Evolutionary conservation across 2,329 filamentous ascomycete genomes (phyloP).

Genomic region (Colletotrichum tropicale): DNA sequence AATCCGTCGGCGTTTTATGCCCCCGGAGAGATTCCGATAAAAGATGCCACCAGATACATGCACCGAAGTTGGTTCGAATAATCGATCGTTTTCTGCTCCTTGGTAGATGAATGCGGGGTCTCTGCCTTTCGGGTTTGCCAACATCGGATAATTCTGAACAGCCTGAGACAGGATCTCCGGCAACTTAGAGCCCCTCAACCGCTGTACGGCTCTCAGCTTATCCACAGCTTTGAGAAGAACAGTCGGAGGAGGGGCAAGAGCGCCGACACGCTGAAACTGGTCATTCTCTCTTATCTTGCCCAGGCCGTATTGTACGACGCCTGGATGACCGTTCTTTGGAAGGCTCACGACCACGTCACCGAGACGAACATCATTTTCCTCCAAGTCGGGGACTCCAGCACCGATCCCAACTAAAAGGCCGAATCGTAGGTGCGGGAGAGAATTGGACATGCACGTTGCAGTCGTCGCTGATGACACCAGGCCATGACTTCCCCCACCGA

Average conservation of each 20-base stretch:
- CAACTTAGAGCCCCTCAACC: neutral
- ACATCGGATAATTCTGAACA: neutral
- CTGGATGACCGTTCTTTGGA: neutral
- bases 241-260: neutral
- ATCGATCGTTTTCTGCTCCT: conserved; percentile 17
- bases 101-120: conserved; percentile 7
- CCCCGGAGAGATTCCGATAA: neutral
- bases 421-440: neutral
- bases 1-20: neutral
- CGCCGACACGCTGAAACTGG: neutral
- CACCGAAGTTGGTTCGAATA: conserved; percentile 9
- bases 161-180: conserved; percentile 5
- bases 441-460: conserved; percentile 31
- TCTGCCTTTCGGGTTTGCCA: neutral
- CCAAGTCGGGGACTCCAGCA: conserved; percentile 22
- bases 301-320: conserved; percentile 21
- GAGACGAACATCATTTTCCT: conserved; percentile 13
- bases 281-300: neutral
- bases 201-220: neutral
- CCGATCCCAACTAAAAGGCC: conserved; percentile 29
- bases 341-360: conserved; percentile 19
- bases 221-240: conserved; percentile 15
- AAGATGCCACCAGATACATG: neutral
- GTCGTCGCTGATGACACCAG: conserved; percentile 4
- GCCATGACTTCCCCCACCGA: conserved; percentile 19